These are phyloP conservation scores for Sporothrix sp. DNA, from an alignment of 2,329 filamentous ascomycete genomes.

Conservation along the genomic window DNA sequence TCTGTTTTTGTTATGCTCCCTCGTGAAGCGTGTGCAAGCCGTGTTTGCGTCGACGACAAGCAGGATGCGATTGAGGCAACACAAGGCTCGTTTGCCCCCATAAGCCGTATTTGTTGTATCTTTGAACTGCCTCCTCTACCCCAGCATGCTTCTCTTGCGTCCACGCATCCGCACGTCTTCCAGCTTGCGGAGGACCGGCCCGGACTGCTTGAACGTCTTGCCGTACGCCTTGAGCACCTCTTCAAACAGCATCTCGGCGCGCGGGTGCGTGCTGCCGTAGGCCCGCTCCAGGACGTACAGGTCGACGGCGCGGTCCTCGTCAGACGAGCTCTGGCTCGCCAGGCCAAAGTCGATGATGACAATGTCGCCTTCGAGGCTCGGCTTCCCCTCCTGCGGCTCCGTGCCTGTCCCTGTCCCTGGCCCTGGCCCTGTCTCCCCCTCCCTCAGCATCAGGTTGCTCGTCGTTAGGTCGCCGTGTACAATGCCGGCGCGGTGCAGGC, in stretches of 20 bases:
- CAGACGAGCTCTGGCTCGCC: constrained; percentile 66
- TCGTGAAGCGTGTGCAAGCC: constrained; percentile 16
- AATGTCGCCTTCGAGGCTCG: constrained; percentile 57
- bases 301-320: constrained; percentile 93
- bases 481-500: constrained; percentile 72
- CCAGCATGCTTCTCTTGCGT: constrained; percentile 93
- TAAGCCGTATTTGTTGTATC: background rate
- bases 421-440: no score
- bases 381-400: constrained; percentile 8
- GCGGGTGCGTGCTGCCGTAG: constrained; percentile 89
- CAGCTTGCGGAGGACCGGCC: constrained; percentile 64
- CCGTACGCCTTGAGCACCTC: constrained; percentile 67
- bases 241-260: constrained; percentile 65
- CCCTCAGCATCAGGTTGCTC: constrained; percentile 82
- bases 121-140: constrained; percentile 37
- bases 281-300: constrained; percentile 91
- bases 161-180: constrained; percentile 92
- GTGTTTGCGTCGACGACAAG: no score
- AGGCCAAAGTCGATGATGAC: constrained; percentile 93
- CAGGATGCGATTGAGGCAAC: no score
- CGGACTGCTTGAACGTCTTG: constrained; percentile 64
- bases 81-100: no score
- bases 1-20: constrained; percentile 15
- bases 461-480: constrained; percentile 95
- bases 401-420: constrained; percentile 2